Conservation (phyloP, 2,329 filamentous ascomycete species). For the Fusarium napiforme region DNA sequence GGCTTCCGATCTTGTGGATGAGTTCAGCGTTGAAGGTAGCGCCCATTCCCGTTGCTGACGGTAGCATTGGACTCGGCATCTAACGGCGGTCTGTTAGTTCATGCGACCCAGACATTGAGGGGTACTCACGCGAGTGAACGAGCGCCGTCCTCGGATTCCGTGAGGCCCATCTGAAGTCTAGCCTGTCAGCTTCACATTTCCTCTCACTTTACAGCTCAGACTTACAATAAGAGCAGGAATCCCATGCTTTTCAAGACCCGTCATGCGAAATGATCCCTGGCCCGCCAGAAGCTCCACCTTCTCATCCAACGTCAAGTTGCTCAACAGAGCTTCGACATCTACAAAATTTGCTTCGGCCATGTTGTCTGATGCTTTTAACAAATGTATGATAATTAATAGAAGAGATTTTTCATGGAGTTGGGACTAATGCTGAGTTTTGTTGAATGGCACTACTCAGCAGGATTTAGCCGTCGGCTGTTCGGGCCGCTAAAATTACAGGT, state of each 20-base stretch:
- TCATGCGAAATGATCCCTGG: slow-evolving; percentile 38
- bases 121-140: slow-evolving; percentile 33
- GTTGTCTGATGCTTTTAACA: not conserved
- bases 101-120: fast-evolving
- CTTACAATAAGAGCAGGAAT: slow-evolving; percentile 36
- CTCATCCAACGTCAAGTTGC: slow-evolving; percentile 33
- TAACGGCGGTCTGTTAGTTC: not conserved
- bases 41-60: slow-evolving; percentile 56
- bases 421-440: not conserved
- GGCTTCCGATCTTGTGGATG: slow-evolving; percentile 64
- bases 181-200: not conserved
- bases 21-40: slow-evolving; percentile 71
- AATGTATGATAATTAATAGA: too few relatives aligned
- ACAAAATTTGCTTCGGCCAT: slow-evolving; percentile 12
- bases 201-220: fast-evolving
- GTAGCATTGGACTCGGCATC: slow-evolving; percentile 54
- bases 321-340: slow-evolving; percentile 26
- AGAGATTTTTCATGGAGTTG: not conserved
- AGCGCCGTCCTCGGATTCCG: slow-evolving; percentile 37
- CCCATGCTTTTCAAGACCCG: slow-evolving; percentile 12
- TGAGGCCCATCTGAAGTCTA: slow-evolving; percentile 40
- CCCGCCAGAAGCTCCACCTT: slow-evolving; percentile 38
- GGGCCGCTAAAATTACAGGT: slow-evolving; percentile 14
- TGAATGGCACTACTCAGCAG: not conserved
- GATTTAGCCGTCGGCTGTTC: slow-evolving; percentile 34